Base-by-base conservation (phyloP, 805 yeast genomes). In the Ascoidea rubescens region DNA sequence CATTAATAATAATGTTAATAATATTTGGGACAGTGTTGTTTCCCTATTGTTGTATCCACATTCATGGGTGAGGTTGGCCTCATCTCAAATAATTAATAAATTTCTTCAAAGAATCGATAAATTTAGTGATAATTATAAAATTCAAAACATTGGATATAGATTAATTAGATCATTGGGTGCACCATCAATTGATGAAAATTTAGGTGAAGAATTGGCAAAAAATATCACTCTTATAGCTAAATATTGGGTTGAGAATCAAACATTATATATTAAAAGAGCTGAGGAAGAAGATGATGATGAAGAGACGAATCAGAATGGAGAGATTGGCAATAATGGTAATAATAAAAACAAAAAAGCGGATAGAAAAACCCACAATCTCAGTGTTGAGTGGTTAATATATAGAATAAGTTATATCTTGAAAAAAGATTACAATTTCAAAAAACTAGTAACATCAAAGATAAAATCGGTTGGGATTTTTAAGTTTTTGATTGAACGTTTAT, bases 91-190 rank as follows among this genome's bases (percentile, higher is more conserved):
- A 48, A 59, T 32, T 66, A 69, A 43, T 58, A 62, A 14, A 53
- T 70, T 43, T 31, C 32, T 48, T 43, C 7, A 50, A 47, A 37
- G 43, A 6, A 32, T 37, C 1, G 37, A 42, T 14, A 58, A 50
- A 1, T 56, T 67, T 2, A 70, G 80, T 47, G 56, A 68, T 2
- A 68, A 67, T 30, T 66, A 69, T 32, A 79, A 80, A 48, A 60
- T 84, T n/a, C 91, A 86, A 62, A 77, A 78, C 0, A 77, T 85
- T 51, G 85, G 84, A 0, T 76, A 77, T 58, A 75, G 88, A 59
- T 67, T 78, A 44, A 71, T 88, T 54, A 84, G 90, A 60, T 96
- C 87, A 69, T 67, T 91, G 49, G 79, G 84, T 31, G 96, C 96
- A 1, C 93, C 96, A 2, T 66, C 75, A 5, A 71, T 89, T 31